Percentiles rank a stretch among this genome's conserved stretches.
Conservation (phyloP, 2,329 filamentous ascomycete genomes). For the Aschersonia sp. region DNA sequence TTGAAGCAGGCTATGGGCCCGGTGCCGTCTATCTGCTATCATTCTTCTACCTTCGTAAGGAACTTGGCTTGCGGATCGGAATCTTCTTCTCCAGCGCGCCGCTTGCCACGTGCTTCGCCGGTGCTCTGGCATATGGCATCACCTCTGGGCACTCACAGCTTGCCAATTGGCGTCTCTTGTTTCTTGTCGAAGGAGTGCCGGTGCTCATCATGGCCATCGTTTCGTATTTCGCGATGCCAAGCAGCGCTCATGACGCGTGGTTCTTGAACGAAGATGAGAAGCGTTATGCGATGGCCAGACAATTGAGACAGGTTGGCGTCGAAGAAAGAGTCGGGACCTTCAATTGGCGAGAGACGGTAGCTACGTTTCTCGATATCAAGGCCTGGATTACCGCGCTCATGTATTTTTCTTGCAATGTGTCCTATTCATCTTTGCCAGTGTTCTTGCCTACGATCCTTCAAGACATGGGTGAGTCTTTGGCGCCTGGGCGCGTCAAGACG, state of each 20-base stretch:
- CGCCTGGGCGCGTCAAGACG: background rate
- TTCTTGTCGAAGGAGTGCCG: constrained; percentile 34
- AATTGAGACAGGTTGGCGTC: constrained; percentile 3
- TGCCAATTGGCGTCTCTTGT: constrained; percentile 49
- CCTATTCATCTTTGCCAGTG: constrained; percentile 15
- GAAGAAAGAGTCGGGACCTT: constrained; percentile 1
- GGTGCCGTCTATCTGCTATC: constrained; percentile 18
- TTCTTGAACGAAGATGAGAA: constrained; percentile 9
- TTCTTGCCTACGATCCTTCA: constrained; percentile 10
- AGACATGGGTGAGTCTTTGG: constrained; percentile 4
- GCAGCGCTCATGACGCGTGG: constrained; percentile 3
- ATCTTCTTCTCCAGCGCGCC: constrained; percentile 42
- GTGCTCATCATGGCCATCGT: constrained; percentile 16
- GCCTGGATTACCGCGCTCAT: constrained; percentile 13
- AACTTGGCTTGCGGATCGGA: constrained; percentile 16
- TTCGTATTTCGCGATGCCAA: constrained; percentile 14
- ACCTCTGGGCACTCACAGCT: constrained; percentile 39
- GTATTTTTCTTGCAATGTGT: constrained; percentile 11
- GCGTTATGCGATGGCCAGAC: constrained; percentile 3
- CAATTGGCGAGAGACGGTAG: constrained; percentile 13
- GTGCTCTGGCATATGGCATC: constrained; percentile 50
- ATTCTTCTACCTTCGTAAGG: constrained; percentile 20
- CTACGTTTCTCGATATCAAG: constrained; percentile 18
- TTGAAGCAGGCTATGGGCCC: constrained; percentile 17
- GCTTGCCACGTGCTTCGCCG: constrained; percentile 51